Evolutionary conservation across 2,329 filamentous ascomycete species (phyloP).

Genomic region (Chrysosporium keratinophilum): DNA sequence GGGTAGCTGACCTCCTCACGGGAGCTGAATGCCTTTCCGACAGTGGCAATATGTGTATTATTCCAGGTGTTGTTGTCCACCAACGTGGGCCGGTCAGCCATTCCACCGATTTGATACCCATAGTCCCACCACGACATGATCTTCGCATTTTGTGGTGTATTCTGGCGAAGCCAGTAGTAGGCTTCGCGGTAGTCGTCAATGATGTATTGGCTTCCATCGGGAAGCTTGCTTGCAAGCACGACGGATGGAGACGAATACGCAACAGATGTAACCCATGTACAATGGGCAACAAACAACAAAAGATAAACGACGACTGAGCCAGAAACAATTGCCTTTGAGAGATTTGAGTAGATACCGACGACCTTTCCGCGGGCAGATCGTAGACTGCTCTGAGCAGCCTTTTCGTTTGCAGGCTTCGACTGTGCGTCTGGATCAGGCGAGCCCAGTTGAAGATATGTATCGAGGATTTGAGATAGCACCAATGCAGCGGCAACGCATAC

Average conservation of each 20-base stretch:
- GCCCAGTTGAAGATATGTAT: conserved; percentile 65
- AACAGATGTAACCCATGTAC: conserved; percentile 98
- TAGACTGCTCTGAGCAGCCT: conserved; percentile 39
- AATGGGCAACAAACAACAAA: conserved; percentile 88
- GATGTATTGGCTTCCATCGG: conserved; percentile 93
- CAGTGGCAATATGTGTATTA: conserved; percentile 98
- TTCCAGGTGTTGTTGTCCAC: conserved; percentile 99
- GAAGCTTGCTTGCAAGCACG: conserved; percentile 80
- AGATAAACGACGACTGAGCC: conserved; percentile 67
- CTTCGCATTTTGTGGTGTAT: conserved; percentile 89
- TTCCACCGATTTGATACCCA: conserved; percentile 97
- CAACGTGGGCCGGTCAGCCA: conserved; percentile 92
- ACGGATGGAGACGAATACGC: conserved; percentile 98
- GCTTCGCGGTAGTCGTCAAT: conserved; percentile 99
- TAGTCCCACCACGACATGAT: conserved; percentile 99
- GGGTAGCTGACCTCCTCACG: conserved; percentile 96
- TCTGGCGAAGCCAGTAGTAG: conserved; percentile 98
- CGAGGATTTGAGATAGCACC: conserved; percentile 75
- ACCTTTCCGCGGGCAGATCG: conserved; percentile 61
- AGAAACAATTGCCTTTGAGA: conserved; percentile 72
- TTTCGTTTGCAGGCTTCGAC: conserved; percentile 31
- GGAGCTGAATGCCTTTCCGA: conserved; percentile 97
- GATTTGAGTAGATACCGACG: conserved; percentile 69
- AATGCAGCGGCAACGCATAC: conserved; percentile 92
- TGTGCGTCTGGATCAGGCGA: conserved; percentile 48